Conservation (phyloP, 1,139 yeast genomes). For the Pichia sp. region DNA sequence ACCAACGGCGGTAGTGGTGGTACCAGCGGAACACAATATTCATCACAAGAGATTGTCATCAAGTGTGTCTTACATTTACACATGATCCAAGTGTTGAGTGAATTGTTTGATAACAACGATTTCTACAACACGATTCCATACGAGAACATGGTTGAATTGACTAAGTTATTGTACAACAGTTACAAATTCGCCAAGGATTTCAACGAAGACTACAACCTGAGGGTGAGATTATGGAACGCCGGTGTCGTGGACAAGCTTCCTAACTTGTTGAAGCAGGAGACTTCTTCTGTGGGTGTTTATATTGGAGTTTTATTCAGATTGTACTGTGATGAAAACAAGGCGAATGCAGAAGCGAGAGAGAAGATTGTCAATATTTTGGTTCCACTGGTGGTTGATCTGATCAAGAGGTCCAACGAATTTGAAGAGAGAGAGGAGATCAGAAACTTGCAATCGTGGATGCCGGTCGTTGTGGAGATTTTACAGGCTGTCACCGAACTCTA, state of each 20-base stretch:
- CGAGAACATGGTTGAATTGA: slow-evolving; percentile 54
- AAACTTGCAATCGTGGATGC: slow-evolving; percentile 83
- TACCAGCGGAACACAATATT: not conserved
- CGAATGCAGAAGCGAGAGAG: slow-evolving; percentile 33
- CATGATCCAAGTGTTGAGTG: slow-evolving; percentile 85
- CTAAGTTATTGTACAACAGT: slow-evolving; percentile 61
- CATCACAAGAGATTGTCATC: slow-evolving; percentile 62
- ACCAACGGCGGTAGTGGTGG: not conserved
- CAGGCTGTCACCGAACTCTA: slow-evolving; percentile 81
- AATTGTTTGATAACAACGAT: slow-evolving; percentile 65
- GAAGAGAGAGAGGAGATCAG: slow-evolving; percentile 79
- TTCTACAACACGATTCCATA: slow-evolving; percentile 74
- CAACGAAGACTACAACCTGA: slow-evolving; percentile 83
- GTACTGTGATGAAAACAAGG: slow-evolving; percentile 63
- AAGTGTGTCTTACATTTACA: slow-evolving; percentile 89
- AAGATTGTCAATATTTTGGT: slow-evolving; percentile 55
- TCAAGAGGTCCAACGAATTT: slow-evolving; percentile 66
- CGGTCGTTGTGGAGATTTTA: slow-evolving; percentile 83
- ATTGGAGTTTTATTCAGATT: slow-evolving; percentile 77
- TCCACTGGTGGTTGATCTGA: slow-evolving; percentile 69
- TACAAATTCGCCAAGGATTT: slow-evolving; percentile 82
- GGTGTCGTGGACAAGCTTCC: slow-evolving; percentile 94
- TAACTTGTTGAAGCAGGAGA: slow-evolving; percentile 87
- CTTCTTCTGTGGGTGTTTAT: slow-evolving; percentile 85
- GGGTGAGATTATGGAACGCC: slow-evolving; percentile 86